A percentile compares a stretch with the other conserved stretches of the same genome.
Conservation (phyloP, 805 yeast species). For the Zygosaccharomyces siamensis region DNA sequence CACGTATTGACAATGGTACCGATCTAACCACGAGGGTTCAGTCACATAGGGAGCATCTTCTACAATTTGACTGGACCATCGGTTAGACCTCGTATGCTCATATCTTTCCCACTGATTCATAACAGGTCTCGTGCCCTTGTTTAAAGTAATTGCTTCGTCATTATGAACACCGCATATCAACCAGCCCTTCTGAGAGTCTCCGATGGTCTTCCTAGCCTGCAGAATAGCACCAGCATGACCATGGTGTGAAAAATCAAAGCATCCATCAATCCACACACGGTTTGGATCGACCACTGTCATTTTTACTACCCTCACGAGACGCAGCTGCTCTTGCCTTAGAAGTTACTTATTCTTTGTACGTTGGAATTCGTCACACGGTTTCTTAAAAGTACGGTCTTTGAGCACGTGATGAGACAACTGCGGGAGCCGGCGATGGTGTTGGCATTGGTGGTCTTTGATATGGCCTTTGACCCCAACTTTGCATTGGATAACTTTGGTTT, state of each 20-base stretch:
- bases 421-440: constrained; percentile 9
- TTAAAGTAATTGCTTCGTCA: constrained; percentile 74
- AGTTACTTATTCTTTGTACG: not conserved
- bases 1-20: constrained; percentile 76
- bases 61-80: constrained; percentile 75
- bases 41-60: constrained; percentile 92
- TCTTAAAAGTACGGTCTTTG: constrained; percentile 12
- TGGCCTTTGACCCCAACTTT: not conserved
- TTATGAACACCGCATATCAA: constrained; percentile 69
- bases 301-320: not conserved
- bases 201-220: constrained; percentile 84
- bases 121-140: constrained; percentile 95
- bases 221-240: constrained; percentile 97
- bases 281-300: constrained; percentile 13
- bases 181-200: constrained; percentile 48
- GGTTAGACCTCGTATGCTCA: constrained; percentile 82
- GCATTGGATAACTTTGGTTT: no score
- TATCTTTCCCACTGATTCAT: constrained; percentile 78
- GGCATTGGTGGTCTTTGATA: constrained; percentile 9
- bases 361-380: not conserved
- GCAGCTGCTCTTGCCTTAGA: not conserved
- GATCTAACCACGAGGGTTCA: constrained; percentile 65
- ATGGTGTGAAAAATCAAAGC: constrained; percentile 96
- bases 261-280: constrained; percentile 93
- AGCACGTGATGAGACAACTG: constrained; percentile 10